Conservation (phyloP, 768 basidiomycete species). For the Leccinum aurantiacum region DNA sequence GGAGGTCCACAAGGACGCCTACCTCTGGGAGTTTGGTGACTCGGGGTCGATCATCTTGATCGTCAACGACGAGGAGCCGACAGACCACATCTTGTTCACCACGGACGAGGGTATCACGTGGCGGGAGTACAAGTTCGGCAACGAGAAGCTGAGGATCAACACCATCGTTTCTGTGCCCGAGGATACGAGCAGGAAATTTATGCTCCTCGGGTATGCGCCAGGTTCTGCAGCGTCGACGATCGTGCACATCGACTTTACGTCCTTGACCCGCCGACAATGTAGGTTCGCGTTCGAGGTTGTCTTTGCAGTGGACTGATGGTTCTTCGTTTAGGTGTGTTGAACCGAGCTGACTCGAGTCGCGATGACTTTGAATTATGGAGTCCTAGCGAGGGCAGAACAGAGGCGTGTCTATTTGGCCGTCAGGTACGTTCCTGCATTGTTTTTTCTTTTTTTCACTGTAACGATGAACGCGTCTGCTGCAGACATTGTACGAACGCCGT, state of each 20-base stretch:
- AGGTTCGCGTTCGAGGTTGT: conserved; percentile 30
- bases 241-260: conserved; percentile 86
- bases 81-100: conserved; percentile 85
- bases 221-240: conserved; percentile 47
- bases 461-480: neutral
- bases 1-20: conserved; percentile 97
- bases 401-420: conserved; percentile 88
- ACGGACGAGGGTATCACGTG: conserved; percentile 87
- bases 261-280: conserved; percentile 78
- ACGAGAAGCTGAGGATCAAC: conserved; percentile 70
- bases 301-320: conserved; percentile 1
- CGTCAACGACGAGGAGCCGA: conserved; percentile 93
- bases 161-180: conserved; percentile 84
- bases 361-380: conserved; percentile 99
- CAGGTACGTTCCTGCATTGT: conserved; percentile 50
- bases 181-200: conserved; percentile 90
- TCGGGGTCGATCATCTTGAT: conserved; percentile 92
- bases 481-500: conserved; percentile 93
- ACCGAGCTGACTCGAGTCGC: conserved; percentile 64
- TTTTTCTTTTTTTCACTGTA: neutral
- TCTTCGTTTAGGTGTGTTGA: conserved; percentile 57
- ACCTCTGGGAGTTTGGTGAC: conserved; percentile 98
- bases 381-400: conserved; percentile 85
- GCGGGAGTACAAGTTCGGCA: conserved; percentile 80
- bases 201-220: conserved; percentile 71